Percentiles rank a stretch among this genome's conserved stretches.
Evolutionary conservation across 2,329 filamentous ascomycete genomes (phyloP).

Genomic region (Epichloe bromicola): DNA sequence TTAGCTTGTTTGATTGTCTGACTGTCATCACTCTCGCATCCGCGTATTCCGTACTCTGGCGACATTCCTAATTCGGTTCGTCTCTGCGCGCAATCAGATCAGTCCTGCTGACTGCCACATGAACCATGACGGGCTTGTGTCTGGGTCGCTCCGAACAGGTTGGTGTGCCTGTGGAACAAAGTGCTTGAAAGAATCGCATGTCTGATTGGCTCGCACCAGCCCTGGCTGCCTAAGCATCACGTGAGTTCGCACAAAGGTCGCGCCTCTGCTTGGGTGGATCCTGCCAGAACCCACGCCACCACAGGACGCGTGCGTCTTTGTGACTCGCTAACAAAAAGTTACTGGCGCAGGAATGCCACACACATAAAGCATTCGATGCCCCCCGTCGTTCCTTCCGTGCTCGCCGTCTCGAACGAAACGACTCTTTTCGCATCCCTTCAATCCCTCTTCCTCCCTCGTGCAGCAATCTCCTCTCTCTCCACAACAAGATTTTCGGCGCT

Average conservation of each 20-base stretch:
- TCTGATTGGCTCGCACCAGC: not conserved
- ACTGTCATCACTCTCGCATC: no score
- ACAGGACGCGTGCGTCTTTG: conserved; percentile 12
- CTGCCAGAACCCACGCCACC: not conserved
- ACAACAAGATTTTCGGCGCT: not conserved
- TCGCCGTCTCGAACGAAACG: not conserved
- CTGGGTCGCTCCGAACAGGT: not conserved
- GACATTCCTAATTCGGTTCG: not conserved
- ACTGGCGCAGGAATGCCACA: not conserved
- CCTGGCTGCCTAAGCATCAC: conserved; percentile 24
- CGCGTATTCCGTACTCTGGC: not conserved
- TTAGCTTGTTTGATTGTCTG: no score
- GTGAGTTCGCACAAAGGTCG: conserved; percentile 24
- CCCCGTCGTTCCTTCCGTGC: not conserved
- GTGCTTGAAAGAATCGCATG: not conserved
- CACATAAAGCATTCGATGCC: not conserved
- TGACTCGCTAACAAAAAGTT: conserved; percentile 3
- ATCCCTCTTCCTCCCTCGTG: not conserved
- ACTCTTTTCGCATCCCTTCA: not conserved
- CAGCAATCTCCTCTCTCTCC: not conserved
- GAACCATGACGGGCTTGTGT: not conserved
- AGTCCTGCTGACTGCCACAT: not conserved
- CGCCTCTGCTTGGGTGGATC: conserved; percentile 10
- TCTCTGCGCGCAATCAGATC: not conserved
- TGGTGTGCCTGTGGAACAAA: not conserved